These are phyloP conservation scores for Radiomyces spectabilis DNA, from an alignment of 192 early-diverging fungal species.

Conservation along the genomic window DNA sequence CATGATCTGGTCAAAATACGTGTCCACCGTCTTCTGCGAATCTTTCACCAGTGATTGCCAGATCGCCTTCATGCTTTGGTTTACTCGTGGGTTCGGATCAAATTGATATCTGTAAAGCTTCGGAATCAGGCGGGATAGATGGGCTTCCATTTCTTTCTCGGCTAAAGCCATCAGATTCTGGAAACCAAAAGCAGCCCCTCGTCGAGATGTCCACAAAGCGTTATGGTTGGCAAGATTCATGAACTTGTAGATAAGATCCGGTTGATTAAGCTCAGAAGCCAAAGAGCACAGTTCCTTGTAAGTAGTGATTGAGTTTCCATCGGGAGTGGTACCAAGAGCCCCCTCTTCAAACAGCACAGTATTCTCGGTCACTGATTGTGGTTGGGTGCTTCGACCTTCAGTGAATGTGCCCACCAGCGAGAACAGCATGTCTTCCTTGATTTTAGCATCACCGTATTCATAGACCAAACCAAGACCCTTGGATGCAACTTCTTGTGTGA, in stretches of 20 bases:
- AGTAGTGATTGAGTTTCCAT: constrained; percentile 60
- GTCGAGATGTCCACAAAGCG: constrained; percentile 84
- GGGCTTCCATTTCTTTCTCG: constrained; percentile 71
- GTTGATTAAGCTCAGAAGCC: constrained; percentile 91
- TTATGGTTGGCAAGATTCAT: constrained; percentile 90
- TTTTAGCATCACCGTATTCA: constrained; percentile 64
- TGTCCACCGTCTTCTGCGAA: constrained; percentile 62
- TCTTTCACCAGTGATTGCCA: constrained; percentile 73
- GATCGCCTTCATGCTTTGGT: constrained; percentile 84
- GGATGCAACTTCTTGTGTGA: constrained; percentile 82
- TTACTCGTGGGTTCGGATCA: constrained; percentile 85
- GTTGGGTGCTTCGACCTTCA: constrained; percentile 51
- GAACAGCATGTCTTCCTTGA: constrained; percentile 59
- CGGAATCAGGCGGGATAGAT: constrained; percentile 72
- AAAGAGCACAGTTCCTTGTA: constrained; percentile 79
- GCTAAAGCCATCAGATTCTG: constrained; percentile 72
- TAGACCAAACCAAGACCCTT: constrained; percentile 81
- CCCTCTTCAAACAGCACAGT: constrained; percentile 68
- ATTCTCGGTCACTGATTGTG: constrained; percentile 54
- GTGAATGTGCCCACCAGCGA: constrained; percentile 72
- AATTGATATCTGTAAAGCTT: constrained; percentile 84
- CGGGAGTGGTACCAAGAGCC: constrained; percentile 66
- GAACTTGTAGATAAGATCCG: constrained; percentile 89
- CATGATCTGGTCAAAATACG: constrained; percentile 75
- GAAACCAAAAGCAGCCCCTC: constrained; percentile 86